These are phyloP conservation scores for Xerophyta viscosa DNA, from an alignment of 106 monocot genomes.

Conservation along the genomic window DNA sequence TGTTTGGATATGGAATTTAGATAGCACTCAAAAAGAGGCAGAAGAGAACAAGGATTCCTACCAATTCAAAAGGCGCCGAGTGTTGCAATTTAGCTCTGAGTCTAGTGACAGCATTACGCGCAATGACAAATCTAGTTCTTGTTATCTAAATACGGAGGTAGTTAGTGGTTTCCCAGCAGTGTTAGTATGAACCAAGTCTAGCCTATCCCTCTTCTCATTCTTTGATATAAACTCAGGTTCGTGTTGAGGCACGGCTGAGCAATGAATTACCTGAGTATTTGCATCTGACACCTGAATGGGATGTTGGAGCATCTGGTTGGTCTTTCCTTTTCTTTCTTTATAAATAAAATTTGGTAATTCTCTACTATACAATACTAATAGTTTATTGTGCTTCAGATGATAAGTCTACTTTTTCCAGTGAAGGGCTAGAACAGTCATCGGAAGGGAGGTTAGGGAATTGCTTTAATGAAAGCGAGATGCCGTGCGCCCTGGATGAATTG, in stretches of 20 bases:
- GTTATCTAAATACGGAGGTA: conserved; percentile 38
- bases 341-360: neutral
- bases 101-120: conserved; percentile 18
- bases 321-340: neutral
- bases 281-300: conserved; percentile 40
- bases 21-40: conserved; percentile 20
- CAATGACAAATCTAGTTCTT: conserved; percentile 21
- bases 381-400: conserved; percentile 15
- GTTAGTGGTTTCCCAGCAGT: no score
- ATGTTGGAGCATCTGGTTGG: conserved; percentile 35
- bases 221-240: conserved; percentile 19
- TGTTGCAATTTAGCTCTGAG: conserved; percentile 67
- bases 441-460: conserved; percentile 51
- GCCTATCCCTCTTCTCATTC: no score
- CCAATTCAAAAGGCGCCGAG: conserved; percentile 67
- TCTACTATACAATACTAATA: conserved; percentile 6
- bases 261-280: conserved; percentile 31
- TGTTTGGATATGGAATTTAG: conserved; percentile 25
- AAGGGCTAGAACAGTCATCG: conserved; percentile 39
- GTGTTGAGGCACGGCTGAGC: conserved; percentile 25
- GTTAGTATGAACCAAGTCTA: no score
- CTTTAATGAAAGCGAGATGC: conserved; percentile 21
- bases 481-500: conserved; percentile 36
- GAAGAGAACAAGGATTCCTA: conserved; percentile 50
- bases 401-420: conserved; percentile 20